These are phyloP conservation scores for Trypanosoma vivax DNA, from an alignment of 208 protist species.

Conservation along the genomic window DNA sequence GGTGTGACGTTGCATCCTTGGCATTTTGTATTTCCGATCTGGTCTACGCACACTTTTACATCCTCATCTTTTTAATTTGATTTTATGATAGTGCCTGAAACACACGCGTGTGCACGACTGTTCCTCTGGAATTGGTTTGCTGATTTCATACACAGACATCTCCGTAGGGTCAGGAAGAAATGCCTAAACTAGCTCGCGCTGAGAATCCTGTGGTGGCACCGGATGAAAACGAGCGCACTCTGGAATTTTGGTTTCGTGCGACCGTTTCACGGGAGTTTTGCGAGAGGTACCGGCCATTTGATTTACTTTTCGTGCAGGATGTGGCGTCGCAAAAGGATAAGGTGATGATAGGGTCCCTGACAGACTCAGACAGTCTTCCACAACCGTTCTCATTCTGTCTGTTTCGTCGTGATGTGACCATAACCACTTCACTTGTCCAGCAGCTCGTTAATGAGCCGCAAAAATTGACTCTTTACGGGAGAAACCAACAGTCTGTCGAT, in stretches of 20 bases:
- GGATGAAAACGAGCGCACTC: slow-evolving; percentile 22
- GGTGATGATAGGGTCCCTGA: background rate
- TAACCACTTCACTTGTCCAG: slow-evolving; percentile 6
- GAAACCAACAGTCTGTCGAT: background rate
- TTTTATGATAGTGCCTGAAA: too few relatives aligned
- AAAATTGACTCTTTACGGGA: slow-evolving; percentile 10
- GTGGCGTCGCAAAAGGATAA: slow-evolving; percentile 16
- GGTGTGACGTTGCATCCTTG: too few relatives aligned
- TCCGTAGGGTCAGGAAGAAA: background rate
- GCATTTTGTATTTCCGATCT: too few relatives aligned
- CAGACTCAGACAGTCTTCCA: slow-evolving; percentile 5
- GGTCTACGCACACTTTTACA: too few relatives aligned
- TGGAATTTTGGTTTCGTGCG: slow-evolving; percentile 21
- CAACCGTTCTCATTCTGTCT: slow-evolving; percentile 9
- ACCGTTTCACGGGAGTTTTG: background rate
- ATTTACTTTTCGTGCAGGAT: slow-evolving; percentile 16
- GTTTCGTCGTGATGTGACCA: slow-evolving; percentile 10
- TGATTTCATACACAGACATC: background rate
- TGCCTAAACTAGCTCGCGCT: slow-evolving; percentile 11
- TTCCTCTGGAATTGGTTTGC: too few relatives aligned
- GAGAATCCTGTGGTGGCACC: slow-evolving; percentile 9
- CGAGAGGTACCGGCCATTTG: background rate
- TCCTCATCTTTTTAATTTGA: too few relatives aligned
- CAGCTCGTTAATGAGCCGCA: slow-evolving; percentile 6
- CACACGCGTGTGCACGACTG: too few relatives aligned